Percentiles rank a stretch among this genome's conserved stretches.
phyloP scores from a whole-genome alignment of 1,284 basidiomycete species.

The Ganoderma meredithae region DNA sequence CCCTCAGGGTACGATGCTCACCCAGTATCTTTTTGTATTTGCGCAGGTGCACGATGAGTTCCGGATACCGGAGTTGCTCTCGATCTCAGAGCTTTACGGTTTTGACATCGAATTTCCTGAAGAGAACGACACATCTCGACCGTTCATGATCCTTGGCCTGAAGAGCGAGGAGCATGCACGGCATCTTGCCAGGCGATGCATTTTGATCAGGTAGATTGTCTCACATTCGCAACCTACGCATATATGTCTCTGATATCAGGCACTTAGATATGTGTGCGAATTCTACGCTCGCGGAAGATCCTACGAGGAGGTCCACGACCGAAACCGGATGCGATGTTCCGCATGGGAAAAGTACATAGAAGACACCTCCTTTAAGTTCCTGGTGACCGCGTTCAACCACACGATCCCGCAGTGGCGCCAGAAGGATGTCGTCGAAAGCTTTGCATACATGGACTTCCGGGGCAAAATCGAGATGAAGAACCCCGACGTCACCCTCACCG shows the following conservation, averaged over 20 bases:
- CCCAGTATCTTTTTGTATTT: constrained; percentile 75
- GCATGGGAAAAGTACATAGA: constrained; percentile 70
- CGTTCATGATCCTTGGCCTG: constrained; percentile 79
- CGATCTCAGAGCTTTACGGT: constrained; percentile 71
- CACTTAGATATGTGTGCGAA: constrained; percentile 80
- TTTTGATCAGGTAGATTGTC: too few species aligned
- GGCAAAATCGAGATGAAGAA: constrained; percentile 87
- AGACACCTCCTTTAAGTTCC: constrained; percentile 82
- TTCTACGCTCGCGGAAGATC: constrained; percentile 75
- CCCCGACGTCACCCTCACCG: constrained; percentile 81
- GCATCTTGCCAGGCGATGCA: constrained; percentile 80
- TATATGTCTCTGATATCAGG: too few species aligned
- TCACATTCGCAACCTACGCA: too few species aligned
- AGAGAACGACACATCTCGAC: constrained; percentile 62
- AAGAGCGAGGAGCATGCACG: constrained; percentile 78
- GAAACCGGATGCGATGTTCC: constrained; percentile 53
- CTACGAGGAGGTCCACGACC: constrained; percentile 76
- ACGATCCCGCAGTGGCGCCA: constrained; percentile 74
- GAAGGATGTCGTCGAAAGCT: constrained; percentile 78
- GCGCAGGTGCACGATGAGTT: constrained; percentile 85
- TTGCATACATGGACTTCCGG: constrained; percentile 85
- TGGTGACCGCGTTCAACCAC: constrained; percentile 81
- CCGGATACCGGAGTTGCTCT: constrained; percentile 80
- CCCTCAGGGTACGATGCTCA: constrained; percentile 20
- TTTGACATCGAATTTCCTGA: constrained; percentile 61